These are phyloP conservation scores for Blastosporella zonata DNA, from an alignment of 1,284 basidiomycete species.

Conservation along the genomic window DNA sequence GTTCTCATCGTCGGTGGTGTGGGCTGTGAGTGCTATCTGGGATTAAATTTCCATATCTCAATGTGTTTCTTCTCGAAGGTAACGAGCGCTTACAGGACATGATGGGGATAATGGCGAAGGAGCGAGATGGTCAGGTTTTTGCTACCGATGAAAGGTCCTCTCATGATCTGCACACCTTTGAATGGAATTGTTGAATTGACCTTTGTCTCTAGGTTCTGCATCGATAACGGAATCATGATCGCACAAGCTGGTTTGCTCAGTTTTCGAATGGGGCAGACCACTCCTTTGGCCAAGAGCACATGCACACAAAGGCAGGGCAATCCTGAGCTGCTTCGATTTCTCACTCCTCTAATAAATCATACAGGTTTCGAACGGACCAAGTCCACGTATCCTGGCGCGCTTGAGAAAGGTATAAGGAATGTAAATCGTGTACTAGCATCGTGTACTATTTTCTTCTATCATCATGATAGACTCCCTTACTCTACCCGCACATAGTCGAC, in stretches of 20 bases:
- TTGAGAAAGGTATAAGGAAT: constrained; percentile 33
- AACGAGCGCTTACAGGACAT: constrained; percentile 94
- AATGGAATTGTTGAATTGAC: not conserved
- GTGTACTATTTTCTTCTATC: too few relatives aligned
- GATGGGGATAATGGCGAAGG: constrained; percentile 97
- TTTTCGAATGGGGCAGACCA: constrained; percentile 89
- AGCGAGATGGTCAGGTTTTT: constrained; percentile 88
- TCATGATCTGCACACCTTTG: not conserved
- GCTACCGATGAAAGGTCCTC: constrained; percentile 92
- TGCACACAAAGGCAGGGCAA: constrained; percentile 81
- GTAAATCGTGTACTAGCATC: too few relatives aligned
- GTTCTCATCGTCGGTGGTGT: constrained; percentile 98
- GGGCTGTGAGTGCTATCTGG: constrained; percentile 73
- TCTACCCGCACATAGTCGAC: constrained; percentile 33
- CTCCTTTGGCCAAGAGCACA: constrained; percentile 74
- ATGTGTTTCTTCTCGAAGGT: constrained; percentile 43
- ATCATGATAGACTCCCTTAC: not conserved
- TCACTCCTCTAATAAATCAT: constrained; percentile 1
- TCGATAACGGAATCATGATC: constrained; percentile 99
- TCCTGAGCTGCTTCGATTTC: constrained; percentile 9
- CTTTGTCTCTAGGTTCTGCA: constrained; percentile 75
- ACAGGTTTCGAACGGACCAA: constrained; percentile 88
- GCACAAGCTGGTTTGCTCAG: constrained; percentile 95
- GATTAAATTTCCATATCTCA: not conserved
- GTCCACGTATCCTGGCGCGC: constrained; percentile 86